phyloP scores from a whole-genome alignment of 129 eudicot genomes.

The Gnaphalium uliginosum region DNA sequence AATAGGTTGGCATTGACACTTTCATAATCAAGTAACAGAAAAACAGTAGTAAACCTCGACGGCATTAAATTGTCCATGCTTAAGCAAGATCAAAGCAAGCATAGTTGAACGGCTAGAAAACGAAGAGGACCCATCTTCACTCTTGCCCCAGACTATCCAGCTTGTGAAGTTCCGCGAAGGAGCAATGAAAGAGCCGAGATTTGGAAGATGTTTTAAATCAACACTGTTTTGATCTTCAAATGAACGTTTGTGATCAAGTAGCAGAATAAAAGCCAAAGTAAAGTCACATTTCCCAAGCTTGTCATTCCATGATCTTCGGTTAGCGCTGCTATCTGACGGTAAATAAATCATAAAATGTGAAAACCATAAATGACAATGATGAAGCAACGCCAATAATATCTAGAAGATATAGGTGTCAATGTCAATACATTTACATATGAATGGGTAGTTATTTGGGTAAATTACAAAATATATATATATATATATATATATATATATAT shows the following conservation, averaged over 20 bases:
- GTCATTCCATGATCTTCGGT: conserved; percentile 67
- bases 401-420: background rate
- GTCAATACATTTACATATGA: conserved; percentile 9
- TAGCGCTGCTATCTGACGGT: conserved; percentile 53
- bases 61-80: conserved; percentile 79
- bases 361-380: background rate
- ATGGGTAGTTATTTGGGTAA: background rate
- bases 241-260: conserved; percentile 49
- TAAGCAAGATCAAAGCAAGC: conserved; percentile 75
- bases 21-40: conserved; percentile 15
- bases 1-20: background rate
- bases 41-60: conserved; percentile 66
- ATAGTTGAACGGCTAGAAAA: conserved; percentile 74
- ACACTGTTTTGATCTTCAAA: conserved; percentile 39
- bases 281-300: conserved; percentile 81
- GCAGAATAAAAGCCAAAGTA: conserved; percentile 64
- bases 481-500: no score
- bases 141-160: conserved; percentile 81
- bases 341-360: conserved; percentile 5
- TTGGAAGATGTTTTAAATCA: conserved; percentile 53
- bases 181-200: conserved; percentile 51
- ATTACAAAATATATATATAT: no score
- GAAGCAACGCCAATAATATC: background rate
- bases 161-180: conserved; percentile 67
- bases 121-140: conserved; percentile 61